Base-by-base conservation (phyloP, 1,284 basidiomycete species). In the Ustilago loliicola region DNA sequence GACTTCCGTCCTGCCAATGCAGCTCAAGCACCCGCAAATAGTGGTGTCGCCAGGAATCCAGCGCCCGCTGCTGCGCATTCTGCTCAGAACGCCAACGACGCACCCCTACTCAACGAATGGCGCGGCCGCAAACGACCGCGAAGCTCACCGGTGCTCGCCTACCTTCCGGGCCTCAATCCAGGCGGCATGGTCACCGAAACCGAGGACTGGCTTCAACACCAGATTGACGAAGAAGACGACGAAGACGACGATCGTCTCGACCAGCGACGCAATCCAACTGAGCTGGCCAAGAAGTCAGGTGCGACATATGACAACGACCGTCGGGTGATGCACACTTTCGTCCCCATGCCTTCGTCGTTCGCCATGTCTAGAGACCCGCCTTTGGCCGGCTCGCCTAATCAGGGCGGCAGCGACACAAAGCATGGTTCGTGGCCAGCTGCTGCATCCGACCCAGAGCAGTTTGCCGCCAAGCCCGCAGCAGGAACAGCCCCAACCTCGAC, bases 381-480 rank as follows among this genome's bases (percentile, higher is more conserved):
- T 50, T 11, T 53, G 34, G 51, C 61, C n/a, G 60, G 61, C 1
- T 68, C 62, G 7, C 60, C 61, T 4, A 60, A 62, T 23, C 61
- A 65, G 15, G 62, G 66, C 29, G 66, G 62, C 11, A 74, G 72
- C 47, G 72, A 69, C 32, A 69, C 66, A 9, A 69, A 74, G 62
- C 66, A 74, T 25, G 66, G 71, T 7, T 67, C 65, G 15, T 64
- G 71, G 70, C 53, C 64, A 13, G 70, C 70, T 13, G 59, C 60
- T 42, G 64, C 64, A 9, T 60, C 61, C 21, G 57, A 68, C 15
- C 64, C 61, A 0, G 65, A 67, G 27, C 32, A 65, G 9, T 68
- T 64, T 21, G 48, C 57, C 2, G 42, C n/a, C n/a, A 73, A 65
- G 36, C 42, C 45, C 10, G 30, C 48, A 15, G 36, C 19, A 45